Percentiles rank a stretch among this genome's conserved stretches.
These are phyloP conservation scores for Thuja plicata DNA, from an alignment of 83 land plant species.

Conservation along the genomic window DNA sequence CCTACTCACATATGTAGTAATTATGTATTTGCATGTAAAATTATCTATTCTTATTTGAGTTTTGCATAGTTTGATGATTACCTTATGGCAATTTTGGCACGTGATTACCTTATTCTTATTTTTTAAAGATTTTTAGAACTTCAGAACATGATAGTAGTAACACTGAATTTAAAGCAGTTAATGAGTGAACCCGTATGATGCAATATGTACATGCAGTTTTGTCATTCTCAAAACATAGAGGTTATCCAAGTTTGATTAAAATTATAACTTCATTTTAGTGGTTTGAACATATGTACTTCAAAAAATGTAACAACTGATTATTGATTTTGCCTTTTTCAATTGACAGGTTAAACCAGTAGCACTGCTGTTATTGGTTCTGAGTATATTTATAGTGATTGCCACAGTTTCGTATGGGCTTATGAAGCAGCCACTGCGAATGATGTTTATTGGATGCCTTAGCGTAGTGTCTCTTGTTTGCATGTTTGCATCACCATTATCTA, in stretches of 20 bases:
- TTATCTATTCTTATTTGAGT: neutral
- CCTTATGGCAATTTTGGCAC: neutral
- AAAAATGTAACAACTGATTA: neutral
- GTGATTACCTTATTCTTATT: neutral
- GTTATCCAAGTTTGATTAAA: neutral
- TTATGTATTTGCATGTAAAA: neutral
- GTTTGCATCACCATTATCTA: slow-evolving; percentile 78
- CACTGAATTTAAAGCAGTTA: neutral
- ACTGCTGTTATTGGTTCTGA: slow-evolving; percentile 32
- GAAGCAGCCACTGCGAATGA: slow-evolving; percentile 22
- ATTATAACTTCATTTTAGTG: neutral
- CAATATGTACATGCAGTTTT: neutral
- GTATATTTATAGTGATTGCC: slow-evolving; percentile 27
- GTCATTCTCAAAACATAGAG: neutral
- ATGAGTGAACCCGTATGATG: neutral
- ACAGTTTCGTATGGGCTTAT: slow-evolving; percentile 33
- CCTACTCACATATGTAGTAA: neutral
- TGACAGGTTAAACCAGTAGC: slow-evolving; percentile 52
- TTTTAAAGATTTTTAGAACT: neutral
- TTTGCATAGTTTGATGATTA: neutral
- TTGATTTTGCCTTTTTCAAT: neutral
- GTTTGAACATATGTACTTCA: neutral
- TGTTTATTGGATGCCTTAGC: slow-evolving; percentile 51
- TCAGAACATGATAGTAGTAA: neutral
- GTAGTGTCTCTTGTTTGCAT: slow-evolving; percentile 61